Evolutionary conservation across 169 alveolate genomes (phyloP).

Genomic region (Babesia bovis): DNA sequence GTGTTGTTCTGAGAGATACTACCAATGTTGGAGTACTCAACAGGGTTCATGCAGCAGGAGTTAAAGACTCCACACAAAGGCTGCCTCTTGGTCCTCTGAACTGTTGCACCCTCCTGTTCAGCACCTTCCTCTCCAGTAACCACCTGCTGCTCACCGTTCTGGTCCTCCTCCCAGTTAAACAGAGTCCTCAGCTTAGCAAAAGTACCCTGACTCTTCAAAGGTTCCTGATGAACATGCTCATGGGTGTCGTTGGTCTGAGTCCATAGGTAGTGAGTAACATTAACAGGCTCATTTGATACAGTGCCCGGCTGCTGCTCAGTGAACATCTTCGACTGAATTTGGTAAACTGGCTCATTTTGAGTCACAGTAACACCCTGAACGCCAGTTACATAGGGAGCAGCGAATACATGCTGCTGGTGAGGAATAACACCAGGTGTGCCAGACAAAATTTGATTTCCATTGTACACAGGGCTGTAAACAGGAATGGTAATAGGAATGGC

Average conservation of each 20-base stretch:
- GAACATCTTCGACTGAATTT: constrained; percentile 10
- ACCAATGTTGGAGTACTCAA: background rate
- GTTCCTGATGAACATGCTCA: background rate
- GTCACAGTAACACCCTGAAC: background rate
- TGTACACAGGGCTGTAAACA: constrained; percentile 34
- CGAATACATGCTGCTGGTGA: constrained; percentile 53
- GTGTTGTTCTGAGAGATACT: constrained; percentile 6
- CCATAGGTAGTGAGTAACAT: constrained; percentile 37
- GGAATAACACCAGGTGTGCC: constrained; percentile 33
- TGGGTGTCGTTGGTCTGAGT: constrained; percentile 4
- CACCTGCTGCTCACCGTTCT: background rate
- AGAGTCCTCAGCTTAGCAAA: constrained; percentile 30
- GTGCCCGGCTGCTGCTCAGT: background rate
- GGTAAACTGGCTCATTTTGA: constrained; percentile 18
- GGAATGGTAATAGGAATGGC: constrained; percentile 43
- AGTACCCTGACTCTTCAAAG: constrained; percentile 2
- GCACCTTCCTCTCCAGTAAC: background rate
- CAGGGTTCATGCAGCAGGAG: constrained; percentile 29
- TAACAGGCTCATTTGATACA: background rate
- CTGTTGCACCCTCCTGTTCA: background rate
- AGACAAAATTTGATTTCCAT: constrained; percentile 33
- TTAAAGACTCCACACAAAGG: constrained; percentile 9
- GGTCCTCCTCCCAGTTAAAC: constrained; percentile 7
- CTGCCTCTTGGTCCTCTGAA: constrained; percentile 15
- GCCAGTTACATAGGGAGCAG: constrained; percentile 20